Evolutionary conservation across 228 moss, liverwort and hornwort genomes (phyloP).

Genomic region (Sphagnum magellanicum): DNA sequence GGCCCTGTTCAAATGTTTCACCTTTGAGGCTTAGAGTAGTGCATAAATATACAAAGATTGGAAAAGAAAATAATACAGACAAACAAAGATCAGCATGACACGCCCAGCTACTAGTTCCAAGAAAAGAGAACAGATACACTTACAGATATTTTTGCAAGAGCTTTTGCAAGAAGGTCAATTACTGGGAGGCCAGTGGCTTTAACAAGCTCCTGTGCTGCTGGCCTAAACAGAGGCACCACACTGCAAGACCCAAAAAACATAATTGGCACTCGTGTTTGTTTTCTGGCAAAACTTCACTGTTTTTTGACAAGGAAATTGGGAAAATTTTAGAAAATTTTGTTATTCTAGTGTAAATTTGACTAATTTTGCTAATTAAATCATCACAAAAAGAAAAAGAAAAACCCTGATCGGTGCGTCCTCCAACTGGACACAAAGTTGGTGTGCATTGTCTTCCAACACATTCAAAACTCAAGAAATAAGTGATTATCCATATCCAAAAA

Average conservation of each 20-base stretch:
- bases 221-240: constrained; percentile 72
- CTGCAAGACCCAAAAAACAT: constrained; percentile 5
- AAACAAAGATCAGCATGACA: no score
- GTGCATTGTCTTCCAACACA: background rate
- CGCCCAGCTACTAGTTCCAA: no score
- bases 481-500: background rate
- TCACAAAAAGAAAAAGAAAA: no score
- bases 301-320: no score
- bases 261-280: no score
- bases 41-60: background rate
- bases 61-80: background rate
- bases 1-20: constrained; percentile 26
- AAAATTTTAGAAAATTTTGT: no score
- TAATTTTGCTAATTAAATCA: no score
- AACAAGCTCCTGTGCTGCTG: constrained; percentile 64
- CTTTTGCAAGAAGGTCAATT: constrained; percentile 82
- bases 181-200: constrained; percentile 47
- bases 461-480: background rate
- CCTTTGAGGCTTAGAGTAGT: no score
- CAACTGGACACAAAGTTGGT: no score
- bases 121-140: constrained; percentile 5
- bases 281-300: no score
- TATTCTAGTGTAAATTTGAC: no score
- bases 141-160: constrained; percentile 74
- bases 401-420: no score